Evolutionary conservation across 2,329 filamentous ascomycete species (phyloP), one percentile per base, ranked within the genome.

Genomic region (Exophiala mesophila): DNA sequence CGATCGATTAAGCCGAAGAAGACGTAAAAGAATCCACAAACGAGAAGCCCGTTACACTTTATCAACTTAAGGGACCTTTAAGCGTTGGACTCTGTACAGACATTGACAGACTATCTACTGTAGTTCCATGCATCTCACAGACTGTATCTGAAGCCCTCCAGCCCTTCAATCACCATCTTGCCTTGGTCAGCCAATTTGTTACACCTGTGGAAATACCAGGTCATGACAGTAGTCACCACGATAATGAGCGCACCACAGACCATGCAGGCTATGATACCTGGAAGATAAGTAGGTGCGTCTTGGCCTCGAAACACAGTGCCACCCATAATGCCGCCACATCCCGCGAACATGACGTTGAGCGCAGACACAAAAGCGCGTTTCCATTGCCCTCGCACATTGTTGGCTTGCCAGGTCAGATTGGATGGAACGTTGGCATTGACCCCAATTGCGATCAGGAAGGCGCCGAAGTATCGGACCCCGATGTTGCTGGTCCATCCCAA

Each of bases 251-350:
- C 80, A 26, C n/a, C 77, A 2, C 73, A 78, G 44, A 46, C 44
- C 19, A 62, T 52, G 23, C 36, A 39, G 9, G 36, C 24, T 10
- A 39, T 30, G 45, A 63, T 57, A 12, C 59, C 60, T 10, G 59
- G 60, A 13, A 50, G 43, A 39, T 63, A 63, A 12, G 19, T 46
- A 2, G 59, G 60, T 20, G 58, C 57, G 36, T 63, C 60, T 40
- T 62, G 55, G 10, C 48, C 50, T 53, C 80, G 72, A 64, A 89
- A 90, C 6, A 89, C 80, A 44, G 86, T 67, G 52, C 76, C 78
- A 17, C 84, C 84, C 1, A 77, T 76, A 49, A 92, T 90, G 21
- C 86, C 85, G 21, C 86, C 86, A 16, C 90, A 68, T 1, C 83
- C 85, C 3, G 4, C 73, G 5, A 41, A 24, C 3, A 13, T 15